phyloP scores from a whole-genome alignment of 441 rosid species.

The Euphorbia celastroides region DNA sequence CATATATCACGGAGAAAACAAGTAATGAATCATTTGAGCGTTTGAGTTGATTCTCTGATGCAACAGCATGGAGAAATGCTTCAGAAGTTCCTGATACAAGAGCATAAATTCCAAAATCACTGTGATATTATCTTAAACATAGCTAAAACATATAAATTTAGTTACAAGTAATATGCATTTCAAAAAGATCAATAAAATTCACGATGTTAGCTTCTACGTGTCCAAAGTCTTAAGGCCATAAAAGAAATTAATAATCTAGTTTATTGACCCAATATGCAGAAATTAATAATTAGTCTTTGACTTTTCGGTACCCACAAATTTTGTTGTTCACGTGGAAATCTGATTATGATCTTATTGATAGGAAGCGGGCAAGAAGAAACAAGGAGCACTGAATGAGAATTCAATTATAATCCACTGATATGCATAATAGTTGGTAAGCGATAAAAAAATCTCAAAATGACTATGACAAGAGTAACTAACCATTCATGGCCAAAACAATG shows the following conservation, averaged over 20 bases:
- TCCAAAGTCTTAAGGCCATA: neutral
- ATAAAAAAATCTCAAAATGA: neutral
- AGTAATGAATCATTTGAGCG: conserved; percentile 75
- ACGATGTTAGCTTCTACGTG: neutral
- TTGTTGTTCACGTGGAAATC: neutral
- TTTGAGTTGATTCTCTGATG: conserved; percentile 67
- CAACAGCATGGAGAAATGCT: conserved; percentile 91
- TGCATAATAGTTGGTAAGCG: neutral
- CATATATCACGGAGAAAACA: conserved; percentile 58
- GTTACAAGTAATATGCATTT: neutral
- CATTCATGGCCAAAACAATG: conserved; percentile 84
- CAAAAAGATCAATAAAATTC: neutral
- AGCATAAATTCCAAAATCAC: conserved; percentile 13
- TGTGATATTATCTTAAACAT: neutral
- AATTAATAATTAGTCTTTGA: no score
- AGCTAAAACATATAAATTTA: neutral
- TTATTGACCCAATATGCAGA: neutral
- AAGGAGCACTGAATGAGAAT: conserved; percentile 2
- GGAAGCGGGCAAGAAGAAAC: neutral
- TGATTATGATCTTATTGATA: neutral
- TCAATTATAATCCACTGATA: neutral
- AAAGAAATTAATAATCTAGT: neutral
- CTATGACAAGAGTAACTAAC: conserved; percentile 37
- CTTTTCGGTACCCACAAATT: neutral
- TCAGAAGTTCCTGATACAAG: conserved; percentile 81